Conservation (phyloP, 2,329 filamentous ascomycete genomes). For the Stromatinia cepivora region DNA sequence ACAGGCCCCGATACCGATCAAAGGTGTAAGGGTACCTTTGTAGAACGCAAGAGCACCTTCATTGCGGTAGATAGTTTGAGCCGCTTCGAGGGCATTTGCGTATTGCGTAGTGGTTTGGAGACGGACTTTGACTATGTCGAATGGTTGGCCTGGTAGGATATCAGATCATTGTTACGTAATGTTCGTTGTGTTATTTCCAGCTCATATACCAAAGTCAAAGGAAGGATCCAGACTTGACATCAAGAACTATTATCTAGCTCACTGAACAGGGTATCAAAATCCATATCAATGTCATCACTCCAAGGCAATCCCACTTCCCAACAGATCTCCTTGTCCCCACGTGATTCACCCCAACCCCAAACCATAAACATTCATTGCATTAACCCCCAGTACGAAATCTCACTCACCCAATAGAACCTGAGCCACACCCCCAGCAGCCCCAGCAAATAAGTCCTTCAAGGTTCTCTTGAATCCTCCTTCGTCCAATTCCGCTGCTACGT, state of each 20-base stretch:
- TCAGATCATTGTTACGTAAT: conserved; percentile 28
- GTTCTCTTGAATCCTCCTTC: conserved; percentile 39
- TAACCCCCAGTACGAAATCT: conserved; percentile 19
- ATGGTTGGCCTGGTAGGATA: conserved; percentile 58
- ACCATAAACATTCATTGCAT: conserved; percentile 7
- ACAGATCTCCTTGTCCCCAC: conserved; percentile 13
- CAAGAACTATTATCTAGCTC: background rate
- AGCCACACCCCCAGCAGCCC: conserved; percentile 86
- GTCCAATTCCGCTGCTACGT: conserved; percentile 39
- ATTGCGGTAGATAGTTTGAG: conserved; percentile 78
- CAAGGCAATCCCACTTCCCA: background rate
- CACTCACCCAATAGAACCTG: conserved; percentile 87
- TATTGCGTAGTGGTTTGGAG: conserved; percentile 87
- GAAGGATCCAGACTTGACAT: background rate
- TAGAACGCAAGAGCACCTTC: conserved; percentile 94
- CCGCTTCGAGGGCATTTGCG: conserved; percentile 75
- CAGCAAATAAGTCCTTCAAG: conserved; percentile 83
- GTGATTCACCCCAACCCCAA: conserved; percentile 20
- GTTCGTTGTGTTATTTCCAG: background rate
- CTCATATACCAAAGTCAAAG: background rate
- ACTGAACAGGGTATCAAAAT: background rate
- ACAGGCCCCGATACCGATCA: conserved; percentile 95
- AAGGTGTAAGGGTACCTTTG: conserved; percentile 93
- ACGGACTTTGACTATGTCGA: conserved; percentile 96
- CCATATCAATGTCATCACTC: background rate